These are phyloP conservation scores for Orbilia ellipsospora DNA, from an alignment of 2,329 filamentous ascomycete species.

Conservation along the genomic window DNA sequence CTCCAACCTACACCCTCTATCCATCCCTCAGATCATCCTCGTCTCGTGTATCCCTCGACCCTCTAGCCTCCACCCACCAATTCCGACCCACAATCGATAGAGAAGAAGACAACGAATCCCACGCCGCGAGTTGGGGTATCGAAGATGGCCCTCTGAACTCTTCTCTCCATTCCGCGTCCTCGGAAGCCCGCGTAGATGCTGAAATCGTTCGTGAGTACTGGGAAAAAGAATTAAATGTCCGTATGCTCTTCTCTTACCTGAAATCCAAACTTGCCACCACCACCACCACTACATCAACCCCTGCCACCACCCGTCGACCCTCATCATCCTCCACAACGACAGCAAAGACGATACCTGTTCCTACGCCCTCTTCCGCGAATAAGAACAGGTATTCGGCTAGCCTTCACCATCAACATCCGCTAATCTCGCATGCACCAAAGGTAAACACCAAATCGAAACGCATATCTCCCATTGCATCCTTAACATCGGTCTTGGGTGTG, in stretches of 20 bases:
- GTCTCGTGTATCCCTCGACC: constrained; percentile 38
- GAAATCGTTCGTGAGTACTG: constrained; percentile 77
- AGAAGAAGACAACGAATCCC: constrained; percentile 61
- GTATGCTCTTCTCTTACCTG: constrained; percentile 89
- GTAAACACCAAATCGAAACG: constrained; percentile 64
- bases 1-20: constrained; percentile 36
- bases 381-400: constrained; percentile 54
- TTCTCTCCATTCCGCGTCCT: constrained; percentile 57
- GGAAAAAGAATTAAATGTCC: constrained; percentile 91
- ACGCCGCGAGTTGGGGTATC: constrained; percentile 74
- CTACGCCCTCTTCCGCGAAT: constrained; percentile 80
- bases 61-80: constrained; percentile 47
- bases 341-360: constrained; percentile 74
- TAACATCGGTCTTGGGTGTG: constrained; percentile 51
- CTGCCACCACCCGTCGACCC: constrained; percentile 65
- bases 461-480: constrained; percentile 61
- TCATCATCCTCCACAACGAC: constrained; percentile 63
- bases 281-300: constrained; percentile 62
- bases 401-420: constrained; percentile 63
- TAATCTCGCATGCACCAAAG: constrained; percentile 59
- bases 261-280: constrained; percentile 67
- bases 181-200: constrained; percentile 60
- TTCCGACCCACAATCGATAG: constrained; percentile 60
- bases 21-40: constrained; percentile 41
- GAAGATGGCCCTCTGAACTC: constrained; percentile 66